Conservation (phyloP, 139 green algal genomes). For the Chlorella sp. region DNA sequence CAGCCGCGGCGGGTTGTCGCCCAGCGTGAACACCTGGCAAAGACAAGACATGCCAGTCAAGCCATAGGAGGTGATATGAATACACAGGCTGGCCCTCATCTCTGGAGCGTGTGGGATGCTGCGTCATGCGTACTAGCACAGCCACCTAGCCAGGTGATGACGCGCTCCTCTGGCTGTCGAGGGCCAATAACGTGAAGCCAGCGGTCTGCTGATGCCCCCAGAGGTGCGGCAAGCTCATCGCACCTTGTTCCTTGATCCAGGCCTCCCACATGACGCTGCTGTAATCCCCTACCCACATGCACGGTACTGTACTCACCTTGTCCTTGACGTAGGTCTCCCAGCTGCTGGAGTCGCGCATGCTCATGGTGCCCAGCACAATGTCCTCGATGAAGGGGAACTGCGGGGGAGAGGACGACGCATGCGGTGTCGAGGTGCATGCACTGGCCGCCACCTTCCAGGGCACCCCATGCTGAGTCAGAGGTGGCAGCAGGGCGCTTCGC, state of each 20-base stretch:
- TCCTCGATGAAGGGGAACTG: conserved; percentile 35
- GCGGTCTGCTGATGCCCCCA: not conserved
- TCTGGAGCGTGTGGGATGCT: no score
- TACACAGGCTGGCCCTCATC: not conserved
- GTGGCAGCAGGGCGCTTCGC: not conserved
- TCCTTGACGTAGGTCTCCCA: conserved; percentile 7
- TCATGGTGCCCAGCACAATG: conserved; percentile 32
- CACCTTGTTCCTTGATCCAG: not conserved
- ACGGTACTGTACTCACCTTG: conserved; percentile 6
- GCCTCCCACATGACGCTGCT: not conserved
- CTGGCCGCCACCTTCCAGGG: not conserved
- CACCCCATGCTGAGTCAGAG: not conserved
- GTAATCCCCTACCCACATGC: not conserved
- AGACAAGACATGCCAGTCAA: not conserved
- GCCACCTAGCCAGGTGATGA: no score
- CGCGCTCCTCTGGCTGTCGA: no score
- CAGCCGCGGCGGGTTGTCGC: conserved; percentile 35
- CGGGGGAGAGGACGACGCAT: no score
- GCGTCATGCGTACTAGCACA: no score
- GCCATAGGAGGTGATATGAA: not conserved
- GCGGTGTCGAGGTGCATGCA: no score
- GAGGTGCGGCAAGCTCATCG: not conserved
- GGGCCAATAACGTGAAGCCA: no score
- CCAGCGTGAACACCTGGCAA: conserved; percentile 43
- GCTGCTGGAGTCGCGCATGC: conserved; percentile 17